These are phyloP conservation scores for Poa annua DNA, from an alignment of 176 grass and related monocot species.

Conservation along the genomic window DNA sequence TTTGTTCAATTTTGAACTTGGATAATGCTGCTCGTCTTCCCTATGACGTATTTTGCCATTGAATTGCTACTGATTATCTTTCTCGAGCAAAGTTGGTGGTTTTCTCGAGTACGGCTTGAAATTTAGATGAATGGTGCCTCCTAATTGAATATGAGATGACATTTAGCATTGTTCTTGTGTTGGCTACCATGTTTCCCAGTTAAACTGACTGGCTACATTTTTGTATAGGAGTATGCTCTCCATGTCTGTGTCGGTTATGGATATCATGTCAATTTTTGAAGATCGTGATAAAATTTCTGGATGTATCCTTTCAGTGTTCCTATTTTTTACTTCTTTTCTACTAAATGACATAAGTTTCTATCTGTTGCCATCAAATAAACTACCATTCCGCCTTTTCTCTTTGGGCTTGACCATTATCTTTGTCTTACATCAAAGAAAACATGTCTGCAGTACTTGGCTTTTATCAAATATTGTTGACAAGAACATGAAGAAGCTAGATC, in stretches of 20 bases:
- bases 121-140: background rate
- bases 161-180: background rate
- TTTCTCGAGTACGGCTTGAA: background rate
- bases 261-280: constrained; percentile 69
- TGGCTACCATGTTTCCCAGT: constrained; percentile 21
- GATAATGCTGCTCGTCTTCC: constrained; percentile 21
- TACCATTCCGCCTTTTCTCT: no score
- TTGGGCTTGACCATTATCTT: no score
- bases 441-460: no score
- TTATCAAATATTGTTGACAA: no score
- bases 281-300: constrained; percentile 68
- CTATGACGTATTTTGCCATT: background rate
- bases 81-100: background rate
- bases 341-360: constrained; percentile 8
- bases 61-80: background rate
- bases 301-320: constrained; percentile 71
- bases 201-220: constrained; percentile 28
- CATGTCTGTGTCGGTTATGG: constrained; percentile 74
- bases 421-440: no score
- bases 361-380: no score
- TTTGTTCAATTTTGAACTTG: constrained; percentile 5
- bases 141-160: background rate
- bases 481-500: no score
- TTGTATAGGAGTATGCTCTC: constrained; percentile 69
- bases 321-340: background rate